Percentiles rank a stretch among this genome's conserved stretches.
phyloP scores from a whole-genome alignment of 164 flowering plant genomes.

The Houttuynia cordata region DNA sequence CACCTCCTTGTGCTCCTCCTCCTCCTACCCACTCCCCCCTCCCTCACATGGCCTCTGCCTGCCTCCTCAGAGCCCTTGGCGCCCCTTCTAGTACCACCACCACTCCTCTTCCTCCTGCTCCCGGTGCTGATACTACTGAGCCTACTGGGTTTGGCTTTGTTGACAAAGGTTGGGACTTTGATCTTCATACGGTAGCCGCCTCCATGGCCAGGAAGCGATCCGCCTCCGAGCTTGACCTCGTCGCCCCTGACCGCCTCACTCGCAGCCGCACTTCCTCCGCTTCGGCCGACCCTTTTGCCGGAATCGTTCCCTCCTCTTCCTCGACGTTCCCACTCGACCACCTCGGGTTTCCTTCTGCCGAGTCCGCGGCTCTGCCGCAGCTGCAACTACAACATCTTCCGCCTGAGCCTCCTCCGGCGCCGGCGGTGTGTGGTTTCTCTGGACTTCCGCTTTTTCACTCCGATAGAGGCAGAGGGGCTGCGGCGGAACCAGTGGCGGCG shows the following conservation, averaged over 20 bases:
- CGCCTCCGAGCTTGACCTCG: slow-evolving; percentile 57
- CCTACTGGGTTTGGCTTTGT: neutral
- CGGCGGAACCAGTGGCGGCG: slow-evolving; percentile 36
- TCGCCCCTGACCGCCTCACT: slow-evolving; percentile 20
- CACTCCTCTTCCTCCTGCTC: neutral
- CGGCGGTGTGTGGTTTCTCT: slow-evolving; percentile 71
- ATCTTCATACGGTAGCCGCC: neutral
- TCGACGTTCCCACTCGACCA: neutral
- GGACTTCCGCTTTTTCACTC: slow-evolving; percentile 79
- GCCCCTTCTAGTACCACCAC: neutral
- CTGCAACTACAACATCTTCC: slow-evolving; percentile 3
- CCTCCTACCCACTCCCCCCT: neutral
- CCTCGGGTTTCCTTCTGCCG: slow-evolving; percentile 1
- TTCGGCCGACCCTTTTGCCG: slow-evolving; percentile 1
- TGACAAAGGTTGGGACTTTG: slow-evolving; percentile 10
- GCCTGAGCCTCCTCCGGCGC: slow-evolving; percentile 11
- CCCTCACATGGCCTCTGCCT: slow-evolving; percentile 2
- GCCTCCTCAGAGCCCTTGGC: neutral
- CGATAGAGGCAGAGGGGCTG: slow-evolving; percentile 12
- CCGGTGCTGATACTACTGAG: neutral
- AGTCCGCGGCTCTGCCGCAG: slow-evolving; percentile 3
- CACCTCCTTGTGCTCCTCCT: too few relatives aligned
- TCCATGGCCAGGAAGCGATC: slow-evolving; percentile 56
- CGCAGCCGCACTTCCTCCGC: slow-evolving; percentile 10
- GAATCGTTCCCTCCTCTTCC: slow-evolving; percentile 2